A percentile compares a stretch with the other conserved stretches of the same genome.
These are phyloP conservation scores for Thinopyrum elongatum DNA, from an alignment of 176 grass and related monocot genomes.

Conservation along the genomic window DNA sequence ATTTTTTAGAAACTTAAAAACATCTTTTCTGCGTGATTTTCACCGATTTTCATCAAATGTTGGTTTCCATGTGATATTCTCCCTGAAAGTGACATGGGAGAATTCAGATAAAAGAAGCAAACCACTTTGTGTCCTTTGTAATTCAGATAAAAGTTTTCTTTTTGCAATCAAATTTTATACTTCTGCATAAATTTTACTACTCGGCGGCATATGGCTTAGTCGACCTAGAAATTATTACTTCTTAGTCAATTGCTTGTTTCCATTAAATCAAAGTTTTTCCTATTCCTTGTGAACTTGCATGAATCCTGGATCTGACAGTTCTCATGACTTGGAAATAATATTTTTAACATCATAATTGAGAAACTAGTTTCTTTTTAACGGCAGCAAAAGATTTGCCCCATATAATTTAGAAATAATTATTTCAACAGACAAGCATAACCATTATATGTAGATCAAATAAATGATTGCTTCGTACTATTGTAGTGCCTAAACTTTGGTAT, in stretches of 20 bases:
- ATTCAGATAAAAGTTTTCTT: background rate
- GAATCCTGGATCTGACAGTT: background rate
- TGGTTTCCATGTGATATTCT: no score
- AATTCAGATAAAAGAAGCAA: background rate
- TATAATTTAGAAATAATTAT: background rate
- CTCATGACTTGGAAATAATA: background rate
- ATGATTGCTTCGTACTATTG: background rate
- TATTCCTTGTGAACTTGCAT: background rate
- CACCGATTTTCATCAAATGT: no score
- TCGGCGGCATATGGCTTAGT: background rate
- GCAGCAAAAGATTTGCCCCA: no score
- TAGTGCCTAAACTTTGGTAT: background rate
- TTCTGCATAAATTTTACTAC: no score
- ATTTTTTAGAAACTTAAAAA: no score
- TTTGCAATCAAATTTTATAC: background rate
- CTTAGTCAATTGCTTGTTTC: background rate
- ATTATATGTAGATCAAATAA: background rate
- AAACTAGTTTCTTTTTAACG: no score
- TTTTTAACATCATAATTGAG: no score
- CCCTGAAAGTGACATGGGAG: background rate
- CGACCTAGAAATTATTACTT: background rate
- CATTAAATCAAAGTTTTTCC: background rate
- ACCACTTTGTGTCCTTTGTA: background rate
- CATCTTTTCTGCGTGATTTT: no score
- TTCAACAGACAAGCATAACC: background rate